Conservation (phyloP, 495 filamentous ascomycete species). For the Talaromyces proteolyticus region DNA sequence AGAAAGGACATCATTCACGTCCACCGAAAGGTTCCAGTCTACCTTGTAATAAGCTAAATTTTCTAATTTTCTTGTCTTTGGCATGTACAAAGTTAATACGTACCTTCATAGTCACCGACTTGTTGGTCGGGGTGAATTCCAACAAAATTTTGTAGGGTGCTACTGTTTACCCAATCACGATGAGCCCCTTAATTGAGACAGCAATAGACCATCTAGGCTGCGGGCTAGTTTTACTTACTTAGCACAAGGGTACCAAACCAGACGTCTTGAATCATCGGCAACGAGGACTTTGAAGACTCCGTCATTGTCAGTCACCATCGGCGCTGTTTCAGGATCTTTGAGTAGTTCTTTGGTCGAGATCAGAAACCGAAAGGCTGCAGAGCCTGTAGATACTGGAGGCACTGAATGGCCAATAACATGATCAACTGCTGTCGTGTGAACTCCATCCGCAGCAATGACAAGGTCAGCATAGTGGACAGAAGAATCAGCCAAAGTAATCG, state of each 20-base stretch:
- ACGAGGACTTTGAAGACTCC: not conserved
- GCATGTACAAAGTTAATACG: not conserved
- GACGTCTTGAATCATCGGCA: conserved; percentile 1
- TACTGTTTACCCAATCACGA: not conserved
- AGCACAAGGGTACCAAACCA: conserved; percentile 15
- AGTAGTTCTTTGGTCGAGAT: conserved; percentile 11
- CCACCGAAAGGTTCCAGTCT: not conserved
- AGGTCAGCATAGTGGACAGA: conserved; percentile 27
- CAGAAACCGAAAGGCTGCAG: conserved; percentile 20
- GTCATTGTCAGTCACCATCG: conserved; percentile 2
- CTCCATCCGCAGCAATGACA: conserved; percentile 44
- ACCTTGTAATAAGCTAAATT: not conserved
- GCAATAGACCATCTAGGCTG: no score
- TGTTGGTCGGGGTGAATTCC: not conserved
- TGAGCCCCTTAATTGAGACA: no score
- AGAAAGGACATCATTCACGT: not conserved
- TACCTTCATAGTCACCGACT: not conserved
- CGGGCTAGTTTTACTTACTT: no score
- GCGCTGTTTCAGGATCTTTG: conserved; percentile 1
- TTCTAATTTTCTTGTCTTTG: not conserved
- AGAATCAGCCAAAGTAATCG: conserved; percentile 26
- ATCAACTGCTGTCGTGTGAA: conserved; percentile 19
- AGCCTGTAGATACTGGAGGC: conserved; percentile 3
- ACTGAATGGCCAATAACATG: not conserved
- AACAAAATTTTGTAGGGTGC: conserved; percentile 1